These are phyloP conservation scores for Glonium stellatum DNA, from an alignment of 495 filamentous ascomycete species.

Conservation along the genomic window DNA sequence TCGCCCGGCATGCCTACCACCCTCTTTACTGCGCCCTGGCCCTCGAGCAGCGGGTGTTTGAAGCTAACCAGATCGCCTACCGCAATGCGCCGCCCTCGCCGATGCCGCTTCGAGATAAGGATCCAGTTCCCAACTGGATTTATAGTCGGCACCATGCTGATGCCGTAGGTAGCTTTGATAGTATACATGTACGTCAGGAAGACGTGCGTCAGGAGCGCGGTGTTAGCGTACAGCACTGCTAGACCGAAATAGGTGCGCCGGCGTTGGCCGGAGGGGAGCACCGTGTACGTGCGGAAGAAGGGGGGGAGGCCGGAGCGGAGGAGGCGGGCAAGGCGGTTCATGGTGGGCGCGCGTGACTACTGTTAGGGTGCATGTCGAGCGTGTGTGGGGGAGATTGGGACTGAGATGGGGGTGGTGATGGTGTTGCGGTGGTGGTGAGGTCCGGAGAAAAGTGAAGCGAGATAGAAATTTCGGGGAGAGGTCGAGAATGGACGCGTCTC, in stretches of 20 bases:
- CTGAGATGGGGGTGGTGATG: background rate
- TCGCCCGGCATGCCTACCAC: constrained; percentile 84
- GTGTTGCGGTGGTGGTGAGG: background rate
- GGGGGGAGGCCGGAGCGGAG: background rate
- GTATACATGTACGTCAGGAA: constrained; percentile 27
- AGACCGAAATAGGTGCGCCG: too few species aligned
- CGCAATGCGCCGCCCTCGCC: constrained; percentile 58
- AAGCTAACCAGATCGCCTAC: constrained; percentile 82
- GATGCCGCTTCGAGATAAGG: constrained; percentile 51
- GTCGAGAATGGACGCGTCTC: background rate
- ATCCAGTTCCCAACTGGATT: constrained; percentile 7
- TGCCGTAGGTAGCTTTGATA: constrained; percentile 17
- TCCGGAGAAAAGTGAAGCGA: background rate
- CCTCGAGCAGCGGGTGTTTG: constrained; percentile 55
- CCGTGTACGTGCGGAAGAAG: background rate
- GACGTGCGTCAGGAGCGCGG: constrained; percentile 1
- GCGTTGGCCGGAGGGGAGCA: background rate
- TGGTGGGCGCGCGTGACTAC: background rate
- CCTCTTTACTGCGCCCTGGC: constrained; percentile 57
- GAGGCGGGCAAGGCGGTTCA: background rate
- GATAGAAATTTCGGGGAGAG: background rate
- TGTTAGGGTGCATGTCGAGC: too few species aligned
- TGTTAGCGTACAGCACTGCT: background rate
- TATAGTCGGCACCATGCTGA: constrained; percentile 36
- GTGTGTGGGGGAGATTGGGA: background rate